Base-by-base conservation (phyloP, 2,329 filamentous ascomycete genomes). In the Colletotrichum australisinense region DNA sequence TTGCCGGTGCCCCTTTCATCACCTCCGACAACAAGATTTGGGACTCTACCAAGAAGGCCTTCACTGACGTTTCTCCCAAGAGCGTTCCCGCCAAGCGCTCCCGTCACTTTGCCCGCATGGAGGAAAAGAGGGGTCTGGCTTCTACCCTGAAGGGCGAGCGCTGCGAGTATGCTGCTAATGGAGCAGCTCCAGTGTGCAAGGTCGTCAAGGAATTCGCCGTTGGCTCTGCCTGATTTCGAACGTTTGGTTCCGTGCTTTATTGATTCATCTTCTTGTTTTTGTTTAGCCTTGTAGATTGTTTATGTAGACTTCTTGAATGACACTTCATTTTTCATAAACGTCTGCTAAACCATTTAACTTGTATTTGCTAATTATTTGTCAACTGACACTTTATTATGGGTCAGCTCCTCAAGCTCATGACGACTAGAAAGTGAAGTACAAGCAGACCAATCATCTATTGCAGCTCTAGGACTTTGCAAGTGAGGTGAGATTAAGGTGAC, bases 11-110 rank as follows among this genome's bases (percentile, higher is more conserved):
- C 6, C 57, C 67, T 2, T 69, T 69, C 57, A 69, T 69, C 35
- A 69, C 58, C 52, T 63, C 58, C 7, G 67, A 69, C 49, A 63
- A 69, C 59, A 63, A 63, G 58, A 26, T 69, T 14, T 69, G 65
- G 65, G 57, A 67, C 65, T 55, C 56, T 7, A 30, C 46, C 46
- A 67, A 67, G 57, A 30, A 49, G 14, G 65, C n/a, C 19, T 67
- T 67, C 56, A 42, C 42, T 49, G 65, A 60, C n/a, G 57, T 67
- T 35, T 52, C 65, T 22, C 65, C 65, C 28, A 67, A 60, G 65
- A 62, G 28, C 46, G 35, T 19, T 26, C 58, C 32, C 46, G 22
- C 16, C 22, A 67, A 62, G 65, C 65, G 57, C 22, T 59, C 56
- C 26, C 26, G 65, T 1, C 65, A 59, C 56, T 38, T 52, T 8